Evolutionary conservation across 2,329 filamentous ascomycete species (phyloP).

Genomic region (Seiridium cupressi): DNA sequence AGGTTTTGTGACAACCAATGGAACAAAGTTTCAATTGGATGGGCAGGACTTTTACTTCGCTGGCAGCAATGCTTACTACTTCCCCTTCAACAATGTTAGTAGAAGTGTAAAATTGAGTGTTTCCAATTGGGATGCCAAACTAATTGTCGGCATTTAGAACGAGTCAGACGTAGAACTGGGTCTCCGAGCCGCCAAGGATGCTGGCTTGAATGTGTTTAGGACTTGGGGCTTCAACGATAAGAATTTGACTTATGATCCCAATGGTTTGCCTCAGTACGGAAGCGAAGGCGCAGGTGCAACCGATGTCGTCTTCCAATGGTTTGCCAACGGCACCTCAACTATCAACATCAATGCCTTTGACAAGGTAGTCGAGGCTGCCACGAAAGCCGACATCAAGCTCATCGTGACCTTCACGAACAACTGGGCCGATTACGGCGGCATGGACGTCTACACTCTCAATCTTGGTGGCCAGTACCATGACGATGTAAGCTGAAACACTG

Average conservation of each 20-base stretch:
- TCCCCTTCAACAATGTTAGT: conserved; percentile 51
- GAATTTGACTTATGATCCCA: conserved; percentile 43
- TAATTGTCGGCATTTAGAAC: conserved; percentile 30
- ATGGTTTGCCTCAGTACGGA: conserved; percentile 50
- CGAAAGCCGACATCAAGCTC: conserved; percentile 49
- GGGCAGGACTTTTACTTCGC: conserved; percentile 56
- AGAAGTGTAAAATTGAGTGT: not conserved
- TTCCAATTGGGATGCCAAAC: not conserved
- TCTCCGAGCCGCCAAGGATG: conserved; percentile 19
- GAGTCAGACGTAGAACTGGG: conserved; percentile 29
- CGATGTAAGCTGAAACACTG: conserved; percentile 30
- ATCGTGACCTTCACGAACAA: conserved; percentile 55
- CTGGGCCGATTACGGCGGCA: conserved; percentile 60
- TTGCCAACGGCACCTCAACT: conserved; percentile 40
- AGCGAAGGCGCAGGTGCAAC: conserved; percentile 44
- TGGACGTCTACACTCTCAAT: conserved; percentile 58
- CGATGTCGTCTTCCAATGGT: conserved; percentile 45
- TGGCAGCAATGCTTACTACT: conserved; percentile 56
- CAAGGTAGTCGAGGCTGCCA: conserved; percentile 48
- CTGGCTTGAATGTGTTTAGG: conserved; percentile 44
- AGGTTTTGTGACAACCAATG: conserved; percentile 49
- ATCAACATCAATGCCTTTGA: conserved; percentile 47
- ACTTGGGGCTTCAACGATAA: conserved; percentile 60
- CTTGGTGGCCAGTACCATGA: conserved; percentile 50
- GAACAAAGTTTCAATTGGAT: conserved; percentile 50